phyloP scores from a whole-genome alignment of 1,284 basidiomycete species.

The Boletus holoroseus region DNA sequence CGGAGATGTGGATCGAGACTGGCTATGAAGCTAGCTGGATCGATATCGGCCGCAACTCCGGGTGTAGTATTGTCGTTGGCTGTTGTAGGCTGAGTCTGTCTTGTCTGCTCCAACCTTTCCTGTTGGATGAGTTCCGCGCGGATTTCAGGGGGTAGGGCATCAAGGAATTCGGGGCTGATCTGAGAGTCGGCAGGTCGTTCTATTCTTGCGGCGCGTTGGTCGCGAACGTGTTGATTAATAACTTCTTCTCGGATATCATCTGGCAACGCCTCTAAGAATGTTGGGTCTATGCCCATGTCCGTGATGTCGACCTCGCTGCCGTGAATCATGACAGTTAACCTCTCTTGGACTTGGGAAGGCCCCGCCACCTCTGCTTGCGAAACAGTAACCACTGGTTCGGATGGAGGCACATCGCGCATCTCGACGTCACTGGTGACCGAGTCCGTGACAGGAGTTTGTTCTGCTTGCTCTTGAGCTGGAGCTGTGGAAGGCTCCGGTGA shows the following conservation, averaged over 20 bases:
- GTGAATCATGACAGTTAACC: conserved; percentile 84
- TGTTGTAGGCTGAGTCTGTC: conserved; percentile 49
- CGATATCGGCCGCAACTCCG: conserved; percentile 64
- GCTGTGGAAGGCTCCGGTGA: conserved; percentile 7
- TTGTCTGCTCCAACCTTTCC: conserved; percentile 77
- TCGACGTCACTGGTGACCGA: conserved; percentile 21
- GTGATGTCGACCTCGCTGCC: conserved; percentile 97
- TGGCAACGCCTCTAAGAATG: conserved; percentile 94
- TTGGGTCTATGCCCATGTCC: conserved; percentile 96
- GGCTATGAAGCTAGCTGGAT: conserved; percentile 83
- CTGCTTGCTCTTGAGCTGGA: conserved; percentile 11
- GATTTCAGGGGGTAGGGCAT: conserved; percentile 93
- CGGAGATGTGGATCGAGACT: too few relatives aligned
- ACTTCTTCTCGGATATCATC: conserved; percentile 99
- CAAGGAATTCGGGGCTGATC: conserved; percentile 93
- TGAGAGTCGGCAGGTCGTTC: conserved; percentile 75
- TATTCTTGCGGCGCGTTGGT: conserved; percentile 72
- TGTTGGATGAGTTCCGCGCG: conserved; percentile 96
- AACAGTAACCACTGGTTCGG: conserved; percentile 16
- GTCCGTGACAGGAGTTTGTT: conserved; percentile 17
- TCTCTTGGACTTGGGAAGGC: conserved; percentile 39
- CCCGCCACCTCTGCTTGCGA: conserved; percentile 24
- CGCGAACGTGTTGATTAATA: conserved; percentile 93
- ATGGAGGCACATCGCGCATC: conserved; percentile 24
- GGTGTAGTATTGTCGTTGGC: conserved; percentile 36